Percentiles rank a stretch among this genome's conserved stretches.
Evolutionary conservation across 2,329 filamentous ascomycete genomes (phyloP).

Genomic region (Verticillium isaacii): DNA sequence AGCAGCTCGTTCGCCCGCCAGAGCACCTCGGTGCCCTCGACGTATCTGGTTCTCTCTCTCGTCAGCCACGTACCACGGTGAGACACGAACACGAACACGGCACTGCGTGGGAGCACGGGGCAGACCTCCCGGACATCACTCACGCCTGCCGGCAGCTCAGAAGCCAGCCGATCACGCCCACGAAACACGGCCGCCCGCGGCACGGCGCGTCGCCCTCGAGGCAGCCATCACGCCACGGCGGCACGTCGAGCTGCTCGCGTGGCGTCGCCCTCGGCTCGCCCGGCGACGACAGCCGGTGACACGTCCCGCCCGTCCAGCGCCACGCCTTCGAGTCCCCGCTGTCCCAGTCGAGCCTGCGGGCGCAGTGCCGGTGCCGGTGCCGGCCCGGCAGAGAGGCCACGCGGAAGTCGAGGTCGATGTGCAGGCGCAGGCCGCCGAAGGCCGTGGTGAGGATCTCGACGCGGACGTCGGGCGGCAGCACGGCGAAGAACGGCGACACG

Average conservation of each 20-base stretch:
- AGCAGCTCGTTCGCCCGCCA: slow-evolving; percentile 23
- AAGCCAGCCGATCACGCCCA: slow-evolving; percentile 25
- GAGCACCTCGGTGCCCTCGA: slow-evolving; percentile 22
- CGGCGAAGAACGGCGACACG: slow-evolving; percentile 3
- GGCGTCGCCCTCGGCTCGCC: neutral
- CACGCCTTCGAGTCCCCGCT: slow-evolving; percentile 12
- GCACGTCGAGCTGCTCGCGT: neutral
- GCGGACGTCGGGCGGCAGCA: slow-evolving; percentile 27
- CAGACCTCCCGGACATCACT: neutral
- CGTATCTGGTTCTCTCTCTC: slow-evolving; percentile 13
- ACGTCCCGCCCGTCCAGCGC: slow-evolving; percentile 20
- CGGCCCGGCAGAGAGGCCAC: neutral
- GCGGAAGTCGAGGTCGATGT: slow-evolving; percentile 16
- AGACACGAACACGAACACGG: too few relatives aligned
- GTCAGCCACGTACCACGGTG: neutral
- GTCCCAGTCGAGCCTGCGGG: neutral
- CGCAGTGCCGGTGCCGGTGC: neutral
- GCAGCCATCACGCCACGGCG: slow-evolving; percentile 1
- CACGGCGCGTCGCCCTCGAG: neutral
- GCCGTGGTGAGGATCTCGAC: slow-evolving; percentile 20
- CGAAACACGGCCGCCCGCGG: slow-evolving; percentile 7
- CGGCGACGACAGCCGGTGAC: slow-evolving; percentile 14
- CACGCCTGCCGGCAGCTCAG: slow-evolving; percentile 23
- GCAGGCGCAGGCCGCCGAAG: slow-evolving; percentile 16
- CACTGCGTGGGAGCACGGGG: neutral